These are phyloP conservation scores for Neurospora sp. DNA, from an alignment of 495 filamentous ascomycete species.

Conservation along the genomic window DNA sequence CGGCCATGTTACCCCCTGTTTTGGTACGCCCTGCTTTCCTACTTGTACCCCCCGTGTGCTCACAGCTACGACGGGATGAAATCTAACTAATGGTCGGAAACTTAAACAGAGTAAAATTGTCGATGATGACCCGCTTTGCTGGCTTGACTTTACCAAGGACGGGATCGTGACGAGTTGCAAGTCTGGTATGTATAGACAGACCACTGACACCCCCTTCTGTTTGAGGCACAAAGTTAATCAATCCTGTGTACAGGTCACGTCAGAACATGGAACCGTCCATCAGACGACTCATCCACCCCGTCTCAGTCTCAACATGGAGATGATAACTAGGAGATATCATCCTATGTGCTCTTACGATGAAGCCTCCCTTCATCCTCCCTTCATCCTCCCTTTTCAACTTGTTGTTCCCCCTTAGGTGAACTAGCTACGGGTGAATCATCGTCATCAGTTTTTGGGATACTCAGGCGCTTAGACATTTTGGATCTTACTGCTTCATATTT, in stretches of 20 bases:
- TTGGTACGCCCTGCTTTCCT: constrained; percentile 45
- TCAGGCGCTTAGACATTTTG: too few relatives aligned
- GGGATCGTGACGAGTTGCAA: constrained; percentile 86
- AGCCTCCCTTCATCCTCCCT: too few relatives aligned
- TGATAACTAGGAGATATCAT: not conserved
- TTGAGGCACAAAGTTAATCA: constrained; percentile 2
- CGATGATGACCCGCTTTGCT: constrained; percentile 77
- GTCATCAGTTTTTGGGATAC: too few relatives aligned
- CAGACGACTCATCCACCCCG: constrained; percentile 15
- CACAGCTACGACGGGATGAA: not conserved
- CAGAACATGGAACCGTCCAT: constrained; percentile 74
- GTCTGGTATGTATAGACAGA: constrained; percentile 48
- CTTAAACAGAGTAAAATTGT: constrained; percentile 61
- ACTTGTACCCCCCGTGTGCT: not conserved
- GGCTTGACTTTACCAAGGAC: constrained; percentile 85
- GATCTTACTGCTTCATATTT: too few relatives aligned
- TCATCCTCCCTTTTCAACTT: too few relatives aligned
- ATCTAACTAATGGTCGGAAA: not conserved
- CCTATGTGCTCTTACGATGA: not conserved
- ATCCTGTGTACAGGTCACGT: constrained; percentile 55
- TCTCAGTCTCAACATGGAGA: not conserved
- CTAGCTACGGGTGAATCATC: too few relatives aligned
- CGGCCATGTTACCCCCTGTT: constrained; percentile 85
- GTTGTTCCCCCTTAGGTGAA: too few relatives aligned
- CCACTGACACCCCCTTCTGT: not conserved